Evolutionary conservation across 768 basidiomycete species (phyloP), one percentile per base, ranked within the genome.

Genomic region (Podaxis mareebaensis): DNA sequence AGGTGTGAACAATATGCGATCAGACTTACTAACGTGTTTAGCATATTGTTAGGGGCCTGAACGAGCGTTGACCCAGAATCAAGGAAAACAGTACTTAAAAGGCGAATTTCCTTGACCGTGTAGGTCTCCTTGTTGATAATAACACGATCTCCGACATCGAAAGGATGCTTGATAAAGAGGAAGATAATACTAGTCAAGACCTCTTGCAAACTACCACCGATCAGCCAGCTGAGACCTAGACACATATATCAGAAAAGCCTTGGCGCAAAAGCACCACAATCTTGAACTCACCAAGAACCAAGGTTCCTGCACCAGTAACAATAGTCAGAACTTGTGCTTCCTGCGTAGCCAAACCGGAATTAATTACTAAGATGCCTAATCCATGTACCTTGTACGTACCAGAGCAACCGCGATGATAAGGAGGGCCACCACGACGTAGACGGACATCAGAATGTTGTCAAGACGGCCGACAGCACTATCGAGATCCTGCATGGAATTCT

Each of bases 101-200:
- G 81, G 30, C 89, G 83, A 73, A 97, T 96, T 74, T 95, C 93
- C 71, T 91, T 92, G 64, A 96, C 93, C 0, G 90, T 91, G 72
- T 91, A 95, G 7, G 71, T 77, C 38, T 81, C 77, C 28, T 78
- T 79, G 59, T 78, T 75, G 52, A 89, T 65, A 56, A 75, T 76
- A 55, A 96, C 82, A 52, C 89, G 77, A 75, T 94, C 92, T 26
- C 90, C 90, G 26, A 93, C 91, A 73, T 93, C 91, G 78, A 88
- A 91, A 0, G 89, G 90, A 70, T 91, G 89, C 69, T 92, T 92
- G 73, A 94, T 82, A 76, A 96, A 95, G 30, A 97, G 80, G 83
- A 97, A 96, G 70, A 96, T 94, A 73, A 95, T 92, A 63, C 89
- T 89, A 4, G 86, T 86, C 60, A 96, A 80, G 51, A 95, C 86